These are phyloP conservation scores for Naganishia vishniacii DNA, from an alignment of 768 basidiomycete species.

Conservation along the genomic window DNA sequence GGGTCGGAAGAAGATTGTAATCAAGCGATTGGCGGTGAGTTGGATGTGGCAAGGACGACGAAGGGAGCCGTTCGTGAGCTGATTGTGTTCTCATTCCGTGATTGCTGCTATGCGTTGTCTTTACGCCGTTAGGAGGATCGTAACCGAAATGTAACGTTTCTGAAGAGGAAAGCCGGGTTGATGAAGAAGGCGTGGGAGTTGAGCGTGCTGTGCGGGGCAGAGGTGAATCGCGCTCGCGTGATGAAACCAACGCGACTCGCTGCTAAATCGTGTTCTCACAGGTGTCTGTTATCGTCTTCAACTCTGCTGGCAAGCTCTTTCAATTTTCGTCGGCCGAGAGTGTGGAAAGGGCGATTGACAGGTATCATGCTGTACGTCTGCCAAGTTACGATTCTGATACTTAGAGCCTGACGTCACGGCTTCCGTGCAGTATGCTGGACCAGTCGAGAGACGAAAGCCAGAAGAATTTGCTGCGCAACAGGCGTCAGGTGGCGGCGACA, in stretches of 20 bases:
- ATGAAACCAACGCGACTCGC: neutral
- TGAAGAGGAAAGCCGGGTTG: conserved; percentile 48
- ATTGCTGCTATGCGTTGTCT: neutral
- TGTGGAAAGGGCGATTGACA: conserved; percentile 40
- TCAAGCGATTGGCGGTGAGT: conserved; percentile 43
- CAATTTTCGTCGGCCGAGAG: conserved; percentile 43
- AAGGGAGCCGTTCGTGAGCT: neutral
- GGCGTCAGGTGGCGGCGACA: conserved; percentile 35
- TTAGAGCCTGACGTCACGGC: neutral
- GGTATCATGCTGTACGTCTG: conserved; percentile 42
- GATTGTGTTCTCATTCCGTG: neutral
- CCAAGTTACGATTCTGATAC: neutral
- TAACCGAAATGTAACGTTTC: conserved; percentile 48
- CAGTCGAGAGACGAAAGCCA: conserved; percentile 44
- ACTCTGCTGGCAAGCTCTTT: conserved; percentile 41
- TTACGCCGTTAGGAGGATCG: conserved; percentile 38
- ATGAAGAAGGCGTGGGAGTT: conserved; percentile 50
- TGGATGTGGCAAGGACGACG: neutral
- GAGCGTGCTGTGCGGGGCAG: conserved; percentile 45
- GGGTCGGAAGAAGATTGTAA: conserved; percentile 49
- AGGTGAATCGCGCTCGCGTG: conserved; percentile 29
- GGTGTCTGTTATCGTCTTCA: conserved; percentile 45
- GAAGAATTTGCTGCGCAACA: conserved; percentile 41
- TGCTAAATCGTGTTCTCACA: neutral
- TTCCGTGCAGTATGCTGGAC: conserved; percentile 41